Evolutionary conservation across 768 basidiomycete genomes (phyloP).

Genomic region (Podaxis sp.): DNA sequence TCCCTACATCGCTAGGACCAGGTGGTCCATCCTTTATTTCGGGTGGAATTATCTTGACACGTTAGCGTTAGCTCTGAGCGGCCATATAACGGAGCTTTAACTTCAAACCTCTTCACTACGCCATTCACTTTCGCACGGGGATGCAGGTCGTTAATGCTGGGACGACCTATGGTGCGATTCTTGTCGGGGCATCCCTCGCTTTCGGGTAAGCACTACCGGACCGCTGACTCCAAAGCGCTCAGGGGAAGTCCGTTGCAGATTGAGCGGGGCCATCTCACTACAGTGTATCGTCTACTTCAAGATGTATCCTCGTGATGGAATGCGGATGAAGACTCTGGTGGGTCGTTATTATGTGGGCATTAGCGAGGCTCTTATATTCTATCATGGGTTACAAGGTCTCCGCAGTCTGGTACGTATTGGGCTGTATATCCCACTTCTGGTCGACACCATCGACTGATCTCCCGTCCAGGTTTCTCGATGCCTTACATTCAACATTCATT

Average conservation of each 20-base stretch:
- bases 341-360: conserved; percentile 8
- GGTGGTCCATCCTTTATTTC: not conserved
- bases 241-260: conserved; percentile 20
- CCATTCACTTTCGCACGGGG: not conserved
- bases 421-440: not conserved
- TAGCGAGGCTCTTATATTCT: not conserved
- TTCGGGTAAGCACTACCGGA: conserved; percentile 27
- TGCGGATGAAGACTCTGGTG: conserved; percentile 31
- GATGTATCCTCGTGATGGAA: conserved; percentile 31
- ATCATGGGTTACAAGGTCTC: conserved; percentile 19
- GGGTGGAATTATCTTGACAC: not conserved
- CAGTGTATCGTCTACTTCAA: conserved; percentile 41
- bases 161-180: conserved; percentile 38
- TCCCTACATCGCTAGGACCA: not conserved
- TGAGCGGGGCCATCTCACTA: conserved; percentile 39
- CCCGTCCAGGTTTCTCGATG: conserved; percentile 29
- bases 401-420: conserved; percentile 25
- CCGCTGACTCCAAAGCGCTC: not conserved
- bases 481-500: conserved; percentile 39
- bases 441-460: not conserved
- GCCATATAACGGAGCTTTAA: not conserved
- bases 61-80: not conserved
- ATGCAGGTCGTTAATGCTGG: conserved; percentile 22
- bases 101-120: not conserved
- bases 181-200: conserved; percentile 39